Evolutionary conservation across 2,329 filamentous ascomycete genomes (phyloP).

Genomic region (Onygena corvina): DNA sequence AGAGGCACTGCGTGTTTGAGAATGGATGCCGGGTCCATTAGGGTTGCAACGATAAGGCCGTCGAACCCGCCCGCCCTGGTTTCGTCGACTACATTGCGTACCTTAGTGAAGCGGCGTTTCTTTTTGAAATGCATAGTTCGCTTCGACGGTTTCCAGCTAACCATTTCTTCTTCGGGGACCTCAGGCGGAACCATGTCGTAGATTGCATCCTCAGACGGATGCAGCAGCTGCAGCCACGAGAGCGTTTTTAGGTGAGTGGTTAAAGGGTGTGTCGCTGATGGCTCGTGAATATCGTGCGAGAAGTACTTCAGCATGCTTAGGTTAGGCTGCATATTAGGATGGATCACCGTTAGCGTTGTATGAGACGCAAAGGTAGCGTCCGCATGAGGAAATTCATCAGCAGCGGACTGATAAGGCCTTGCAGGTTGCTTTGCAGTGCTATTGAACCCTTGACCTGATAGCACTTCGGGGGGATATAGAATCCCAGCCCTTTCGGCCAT

Average conservation of each 20-base stretch:
- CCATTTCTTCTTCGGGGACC: constrained; percentile 49
- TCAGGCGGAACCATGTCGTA: constrained; percentile 54
- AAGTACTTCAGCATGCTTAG: constrained; percentile 82
- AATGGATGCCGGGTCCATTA: constrained; percentile 68
- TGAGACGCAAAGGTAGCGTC: constrained; percentile 38
- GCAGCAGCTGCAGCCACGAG: constrained; percentile 82
- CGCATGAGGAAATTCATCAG: constrained; percentile 20
- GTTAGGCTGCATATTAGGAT: constrained; percentile 76
- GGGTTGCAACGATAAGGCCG: constrained; percentile 67
- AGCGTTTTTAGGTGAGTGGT: constrained; percentile 68
- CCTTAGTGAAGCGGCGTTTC: constrained; percentile 65
- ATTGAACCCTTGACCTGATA: constrained; percentile 11
- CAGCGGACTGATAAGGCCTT: neutral
- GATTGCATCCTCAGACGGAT: constrained; percentile 60
- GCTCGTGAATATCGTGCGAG: constrained; percentile 61
- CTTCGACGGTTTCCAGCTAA: constrained; percentile 66
- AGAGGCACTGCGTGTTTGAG: constrained; percentile 66
- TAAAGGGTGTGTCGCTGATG: constrained; percentile 59
- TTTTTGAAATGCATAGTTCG: constrained; percentile 82
- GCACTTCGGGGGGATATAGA: constrained; percentile 42
- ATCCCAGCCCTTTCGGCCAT: constrained; percentile 84
- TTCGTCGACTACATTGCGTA: constrained; percentile 59
- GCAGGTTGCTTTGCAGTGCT: constrained; percentile 5
- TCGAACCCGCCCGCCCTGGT: constrained; percentile 66
- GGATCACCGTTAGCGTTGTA: constrained; percentile 61